phyloP scores from a whole-genome alignment of 2,329 filamentous ascomycete genomes.

The Talaromyces islandicus region DNA sequence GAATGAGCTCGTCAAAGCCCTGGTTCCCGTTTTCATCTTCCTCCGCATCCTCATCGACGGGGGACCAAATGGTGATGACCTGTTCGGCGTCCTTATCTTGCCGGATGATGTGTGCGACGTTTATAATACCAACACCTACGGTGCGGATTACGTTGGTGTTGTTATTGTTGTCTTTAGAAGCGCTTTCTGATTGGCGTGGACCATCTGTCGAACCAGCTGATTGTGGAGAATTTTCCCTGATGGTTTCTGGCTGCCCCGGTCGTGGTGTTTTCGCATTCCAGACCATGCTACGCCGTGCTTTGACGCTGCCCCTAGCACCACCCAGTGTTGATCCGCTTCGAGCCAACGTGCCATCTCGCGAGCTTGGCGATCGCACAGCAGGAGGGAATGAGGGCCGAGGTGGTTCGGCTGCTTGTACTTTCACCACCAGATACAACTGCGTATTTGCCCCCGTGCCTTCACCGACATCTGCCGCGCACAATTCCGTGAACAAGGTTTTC shows the following conservation, averaged over 20 bases:
- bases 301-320: conserved; percentile 30
- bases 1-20: conserved; percentile 68
- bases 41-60: conserved; percentile 51
- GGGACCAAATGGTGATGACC: conserved; percentile 70
- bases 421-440: conserved; percentile 77
- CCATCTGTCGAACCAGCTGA: conserved; percentile 15
- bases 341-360: conserved; percentile 25
- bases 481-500: conserved; percentile 80
- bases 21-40: conserved; percentile 56
- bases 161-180: conserved; percentile 26
- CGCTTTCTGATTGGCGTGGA: conserved; percentile 19
- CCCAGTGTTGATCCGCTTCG: conserved; percentile 23
- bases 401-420: conserved; percentile 60
- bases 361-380: conserved; percentile 26
- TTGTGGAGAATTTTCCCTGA: conserved; percentile 25
- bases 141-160: conserved; percentile 55
- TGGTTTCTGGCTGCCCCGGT: conserved; percentile 23
- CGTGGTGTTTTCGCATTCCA: conserved; percentile 33
- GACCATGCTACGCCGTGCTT: conserved; percentile 37
- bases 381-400: conserved; percentile 20
- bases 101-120: conserved; percentile 69
- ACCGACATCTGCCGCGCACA: conserved; percentile 70
- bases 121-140: conserved; percentile 71
- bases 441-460: conserved; percentile 57
- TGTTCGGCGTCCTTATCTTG: conserved; percentile 68